Conservation (phyloP, 768 basidiomycete genomes). For the Tremella fuciformis region DNA sequence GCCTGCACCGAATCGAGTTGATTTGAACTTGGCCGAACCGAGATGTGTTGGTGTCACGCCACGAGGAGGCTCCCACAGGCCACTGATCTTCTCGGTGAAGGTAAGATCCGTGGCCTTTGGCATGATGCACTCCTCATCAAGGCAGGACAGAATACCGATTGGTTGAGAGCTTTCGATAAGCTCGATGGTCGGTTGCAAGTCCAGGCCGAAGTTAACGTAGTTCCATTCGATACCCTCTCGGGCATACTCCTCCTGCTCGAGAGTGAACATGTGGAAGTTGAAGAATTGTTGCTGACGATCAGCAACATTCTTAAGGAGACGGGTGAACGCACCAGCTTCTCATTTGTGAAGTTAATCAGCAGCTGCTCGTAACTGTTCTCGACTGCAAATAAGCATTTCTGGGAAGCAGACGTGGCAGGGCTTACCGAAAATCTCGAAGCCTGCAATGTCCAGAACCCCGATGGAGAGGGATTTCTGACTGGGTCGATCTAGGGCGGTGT, state of each 20-base stretch:
- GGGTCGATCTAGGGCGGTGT: slow-evolving; percentile 87
- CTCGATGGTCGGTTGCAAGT: slow-evolving; percentile 96
- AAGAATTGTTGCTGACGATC: slow-evolving; percentile 43
- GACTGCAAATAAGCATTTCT: slow-evolving; percentile 15
- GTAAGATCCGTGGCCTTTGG: slow-evolving; percentile 94
- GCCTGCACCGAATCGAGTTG: slow-evolving; percentile 84
- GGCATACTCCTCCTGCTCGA: slow-evolving; percentile 97
- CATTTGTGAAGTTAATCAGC: slow-evolving; percentile 98
- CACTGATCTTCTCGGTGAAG: slow-evolving; percentile 86
- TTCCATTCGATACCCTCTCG: slow-evolving; percentile 97
- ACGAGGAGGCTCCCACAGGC: slow-evolving; percentile 62
- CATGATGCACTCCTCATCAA: slow-evolving; percentile 99
- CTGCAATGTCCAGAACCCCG: slow-evolving; percentile 97
- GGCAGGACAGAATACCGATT: slow-evolving; percentile 85
- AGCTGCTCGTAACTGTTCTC: slow-evolving; percentile 95
- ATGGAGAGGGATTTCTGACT: slow-evolving; percentile 79
- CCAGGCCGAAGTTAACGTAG: slow-evolving; percentile 95
- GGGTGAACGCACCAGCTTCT: slow-evolving; percentile 81
- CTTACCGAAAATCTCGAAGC: slow-evolving; percentile 78
- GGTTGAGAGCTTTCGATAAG: slow-evolving; percentile 79
- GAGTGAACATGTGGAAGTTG: slow-evolving; percentile 99
- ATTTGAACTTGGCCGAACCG: slow-evolving; percentile 77
- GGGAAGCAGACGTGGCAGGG: background rate
- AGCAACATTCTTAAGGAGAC: slow-evolving; percentile 41
- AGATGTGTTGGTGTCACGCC: slow-evolving; percentile 60